Evolutionary conservation across 2,329 filamentous ascomycete species (phyloP).

Genomic region (Nothopassalora personata): DNA sequence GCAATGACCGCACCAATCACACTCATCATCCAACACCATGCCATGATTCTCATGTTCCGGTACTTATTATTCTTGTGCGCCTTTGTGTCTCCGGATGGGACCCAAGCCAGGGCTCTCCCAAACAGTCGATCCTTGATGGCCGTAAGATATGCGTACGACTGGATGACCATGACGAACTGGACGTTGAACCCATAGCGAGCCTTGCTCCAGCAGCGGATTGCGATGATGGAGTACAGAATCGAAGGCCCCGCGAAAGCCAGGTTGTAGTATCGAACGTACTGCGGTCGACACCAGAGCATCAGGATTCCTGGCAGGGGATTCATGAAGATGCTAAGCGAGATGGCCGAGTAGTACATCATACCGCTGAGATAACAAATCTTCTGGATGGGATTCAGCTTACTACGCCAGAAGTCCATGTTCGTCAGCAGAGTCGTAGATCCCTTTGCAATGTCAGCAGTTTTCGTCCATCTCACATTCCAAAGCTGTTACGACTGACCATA

Average conservation of each 20-base stretch:
- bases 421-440: constrained; percentile 40
- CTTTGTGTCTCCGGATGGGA: constrained; percentile 37
- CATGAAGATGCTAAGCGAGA: constrained; percentile 40
- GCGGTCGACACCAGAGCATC: constrained; percentile 37
- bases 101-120: constrained; percentile 39
- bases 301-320: constrained; percentile 39
- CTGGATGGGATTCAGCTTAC: constrained; percentile 36
- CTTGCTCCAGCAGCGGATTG: constrained; percentile 40
- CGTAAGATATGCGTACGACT: constrained; percentile 41
- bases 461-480: neutral
- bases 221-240: constrained; percentile 36
- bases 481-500: constrained; percentile 16
- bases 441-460: neutral
- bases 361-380: constrained; percentile 42
- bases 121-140: constrained; percentile 41
- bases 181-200: constrained; percentile 40
- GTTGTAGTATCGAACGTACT: constrained; percentile 43
- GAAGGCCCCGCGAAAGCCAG: constrained; percentile 41
- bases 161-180: constrained; percentile 40
- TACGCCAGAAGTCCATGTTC: constrained; percentile 40
- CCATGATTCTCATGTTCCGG: constrained; percentile 40
- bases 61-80: constrained; percentile 42
- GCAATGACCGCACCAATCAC: constrained; percentile 34
- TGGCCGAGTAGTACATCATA: constrained; percentile 39
- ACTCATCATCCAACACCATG: constrained; percentile 35